Evolutionary conservation across 78 protist species (phyloP).

Genomic region (Dictyostelium firmibasis): DNA sequence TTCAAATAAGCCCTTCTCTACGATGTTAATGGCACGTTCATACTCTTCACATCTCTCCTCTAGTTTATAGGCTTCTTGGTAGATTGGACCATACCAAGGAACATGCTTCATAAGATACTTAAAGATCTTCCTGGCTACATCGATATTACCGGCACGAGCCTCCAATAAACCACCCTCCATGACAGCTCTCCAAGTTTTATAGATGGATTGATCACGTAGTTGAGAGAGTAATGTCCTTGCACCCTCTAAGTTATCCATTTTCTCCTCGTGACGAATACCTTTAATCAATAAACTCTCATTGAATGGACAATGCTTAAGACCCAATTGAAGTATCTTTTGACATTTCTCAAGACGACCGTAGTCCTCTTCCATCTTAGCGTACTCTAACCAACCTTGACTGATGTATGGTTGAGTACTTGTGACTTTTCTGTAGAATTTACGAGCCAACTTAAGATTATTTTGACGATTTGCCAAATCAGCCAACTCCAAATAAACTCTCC

Average conservation of each 20-base stretch:
- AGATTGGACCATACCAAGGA: conserved; percentile 94
- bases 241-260: conserved; percentile 81
- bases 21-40: conserved; percentile 86
- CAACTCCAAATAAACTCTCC: conserved; percentile 87
- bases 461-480: conserved; percentile 87
- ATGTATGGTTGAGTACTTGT: conserved; percentile 71
- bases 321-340: conserved; percentile 81
- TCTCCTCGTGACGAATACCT: conserved; percentile 85
- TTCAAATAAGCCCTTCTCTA: conserved; percentile 80
- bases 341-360: conserved; percentile 84
- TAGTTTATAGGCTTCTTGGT: conserved; percentile 90
- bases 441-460: conserved; percentile 74
- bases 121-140: conserved; percentile 87
- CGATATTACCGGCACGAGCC: conserved; percentile 88
- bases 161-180: conserved; percentile 95
- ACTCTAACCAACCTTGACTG: conserved; percentile 90
- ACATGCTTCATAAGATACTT: conserved; percentile 89
- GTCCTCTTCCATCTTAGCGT: conserved; percentile 94
- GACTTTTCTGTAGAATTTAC: conserved; percentile 68
- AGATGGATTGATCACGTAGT: conserved; percentile 74
- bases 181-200: conserved; percentile 91
- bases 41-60: conserved; percentile 85
- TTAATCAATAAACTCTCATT: conserved; percentile 86
- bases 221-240: conserved; percentile 84
- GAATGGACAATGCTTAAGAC: conserved; percentile 83